Percentiles rank a stretch among this genome's conserved stretches.
Evolutionary conservation across 805 yeast genomes (phyloP).

Genomic region (Brettanomyces sp.): DNA sequence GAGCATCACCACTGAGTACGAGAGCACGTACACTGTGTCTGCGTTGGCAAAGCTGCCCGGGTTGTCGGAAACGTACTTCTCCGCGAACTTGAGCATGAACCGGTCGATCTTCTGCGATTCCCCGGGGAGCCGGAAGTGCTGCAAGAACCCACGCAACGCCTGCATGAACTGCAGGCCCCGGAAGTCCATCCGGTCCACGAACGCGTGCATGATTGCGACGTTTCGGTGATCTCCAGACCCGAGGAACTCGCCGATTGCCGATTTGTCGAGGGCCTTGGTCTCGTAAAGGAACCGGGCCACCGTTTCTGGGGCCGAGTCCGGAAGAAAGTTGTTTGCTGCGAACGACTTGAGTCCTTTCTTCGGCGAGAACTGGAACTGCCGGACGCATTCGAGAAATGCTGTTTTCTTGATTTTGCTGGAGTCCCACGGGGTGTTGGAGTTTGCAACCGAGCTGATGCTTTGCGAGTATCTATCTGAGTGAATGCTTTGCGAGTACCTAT

Average conservation of each 20-base stretch:
- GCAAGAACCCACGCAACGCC: constrained; percentile 77
- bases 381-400: constrained; percentile 66
- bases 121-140: constrained; percentile 89
- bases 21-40: constrained; percentile 85
- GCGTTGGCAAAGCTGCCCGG: constrained; percentile 86
- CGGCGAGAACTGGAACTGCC: constrained; percentile 77
- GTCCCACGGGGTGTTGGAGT: constrained; percentile 81
- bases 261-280: constrained; percentile 69
- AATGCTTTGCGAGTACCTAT: too few species aligned
- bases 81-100: constrained; percentile 94
- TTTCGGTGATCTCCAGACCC: constrained; percentile 82
- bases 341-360: constrained; percentile 65
- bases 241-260: constrained; percentile 79
- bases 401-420: constrained; percentile 75
- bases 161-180: constrained; percentile 61
- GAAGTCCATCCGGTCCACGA: constrained; percentile 84
- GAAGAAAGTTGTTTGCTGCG: constrained; percentile 53
- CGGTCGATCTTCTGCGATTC: constrained; percentile 98
- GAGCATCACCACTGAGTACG: constrained; percentile 85
- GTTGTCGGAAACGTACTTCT: constrained; percentile 79
- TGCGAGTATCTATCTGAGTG: too few species aligned
- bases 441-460: constrained; percentile 19
- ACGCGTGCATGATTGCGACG: constrained; percentile 82
- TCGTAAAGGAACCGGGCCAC: constrained; percentile 67
- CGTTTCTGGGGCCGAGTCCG: constrained; percentile 48